phyloP scores from a whole-genome alignment of 2,329 filamentous ascomycete genomes.

The Conoideocrella luteorostrata region DNA sequence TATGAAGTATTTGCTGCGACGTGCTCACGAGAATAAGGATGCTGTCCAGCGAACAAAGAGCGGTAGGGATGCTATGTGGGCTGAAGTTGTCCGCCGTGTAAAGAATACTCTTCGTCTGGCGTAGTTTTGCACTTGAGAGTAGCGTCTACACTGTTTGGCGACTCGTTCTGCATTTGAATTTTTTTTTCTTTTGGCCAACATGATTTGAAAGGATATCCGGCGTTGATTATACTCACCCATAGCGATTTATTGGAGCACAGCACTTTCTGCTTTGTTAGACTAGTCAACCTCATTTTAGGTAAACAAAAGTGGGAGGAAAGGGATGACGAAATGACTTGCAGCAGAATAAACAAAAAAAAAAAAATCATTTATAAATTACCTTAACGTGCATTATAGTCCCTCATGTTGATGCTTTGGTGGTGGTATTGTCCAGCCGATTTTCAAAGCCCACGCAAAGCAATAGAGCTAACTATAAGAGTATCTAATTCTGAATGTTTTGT shows the following conservation, averaged over 20 bases:
- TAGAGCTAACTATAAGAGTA: constrained; percentile 63
- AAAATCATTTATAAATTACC: not conserved
- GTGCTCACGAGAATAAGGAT: constrained; percentile 64
- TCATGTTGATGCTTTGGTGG: too few relatives aligned
- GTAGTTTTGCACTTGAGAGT: too few relatives aligned
- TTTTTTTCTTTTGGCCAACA: not conserved
- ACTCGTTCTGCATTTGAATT: not conserved
- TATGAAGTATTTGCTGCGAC: constrained; percentile 68
- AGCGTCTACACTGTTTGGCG: not conserved
- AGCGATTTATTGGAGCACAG: constrained; percentile 3
- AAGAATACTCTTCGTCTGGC: constrained; percentile 29
- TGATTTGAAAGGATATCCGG: not conserved
- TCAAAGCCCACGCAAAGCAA: constrained; percentile 55
- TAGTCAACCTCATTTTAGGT: too few relatives aligned
- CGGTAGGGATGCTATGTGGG: constrained; percentile 56
- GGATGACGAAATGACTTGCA: constrained; percentile 4
- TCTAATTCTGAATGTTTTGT: constrained; percentile 54
- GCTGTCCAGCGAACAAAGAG: constrained; percentile 57
- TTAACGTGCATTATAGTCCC: not conserved
- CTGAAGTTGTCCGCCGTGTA: constrained; percentile 52
- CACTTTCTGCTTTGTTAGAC: not conserved
- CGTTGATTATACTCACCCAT: not conserved
- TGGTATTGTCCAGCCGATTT: too few relatives aligned
- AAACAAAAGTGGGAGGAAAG: not conserved
- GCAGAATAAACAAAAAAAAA: not conserved